Percentiles rank a stretch among this genome's conserved stretches.
Evolutionary conservation across 1,139 yeast species (phyloP).

Genomic region (Schwanniomyces etchellsii): DNA sequence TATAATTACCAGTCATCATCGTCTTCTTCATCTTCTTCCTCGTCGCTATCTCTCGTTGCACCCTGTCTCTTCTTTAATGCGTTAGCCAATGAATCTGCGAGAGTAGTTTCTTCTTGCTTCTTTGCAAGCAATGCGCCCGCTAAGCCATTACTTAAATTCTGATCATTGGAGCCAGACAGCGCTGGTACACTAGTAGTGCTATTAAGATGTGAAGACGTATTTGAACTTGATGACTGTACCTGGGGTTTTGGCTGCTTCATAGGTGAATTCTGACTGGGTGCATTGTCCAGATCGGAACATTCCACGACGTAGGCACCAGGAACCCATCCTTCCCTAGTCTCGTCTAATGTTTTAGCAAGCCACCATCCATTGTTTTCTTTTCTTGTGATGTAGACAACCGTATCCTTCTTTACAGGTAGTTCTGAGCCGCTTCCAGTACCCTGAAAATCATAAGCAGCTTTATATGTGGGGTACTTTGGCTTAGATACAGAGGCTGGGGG

Average conservation of each 20-base stretch:
- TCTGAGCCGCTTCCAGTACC: conserved; percentile 82
- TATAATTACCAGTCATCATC: conserved; percentile 26
- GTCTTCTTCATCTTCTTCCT: conserved; percentile 72
- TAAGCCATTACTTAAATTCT: conserved; percentile 53
- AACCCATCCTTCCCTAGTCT: conserved; percentile 89
- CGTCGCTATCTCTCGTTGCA: conserved; percentile 67
- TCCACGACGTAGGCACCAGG: conserved; percentile 87
- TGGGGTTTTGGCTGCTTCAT: conserved; percentile 23
- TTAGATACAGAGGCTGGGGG: conserved; percentile 55
- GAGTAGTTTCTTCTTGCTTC: conserved; percentile 54
- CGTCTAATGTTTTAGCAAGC: conserved; percentile 72
- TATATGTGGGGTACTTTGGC: conserved; percentile 73
- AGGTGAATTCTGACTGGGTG: conserved; percentile 25
- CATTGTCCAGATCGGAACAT: conserved; percentile 25
- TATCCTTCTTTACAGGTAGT: conserved; percentile 64
- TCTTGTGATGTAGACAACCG: conserved; percentile 59
- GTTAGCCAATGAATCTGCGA: conserved; percentile 86
- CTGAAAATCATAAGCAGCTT: conserved; percentile 84
- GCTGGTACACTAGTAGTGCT: conserved; percentile 7
- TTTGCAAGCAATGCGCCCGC: conserved; percentile 73
- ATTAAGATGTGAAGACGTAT: conserved; percentile 6
- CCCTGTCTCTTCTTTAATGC: conserved; percentile 84
- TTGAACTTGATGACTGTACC: conserved; percentile 4
- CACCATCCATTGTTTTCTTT: conserved; percentile 90
- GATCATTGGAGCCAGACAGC: conserved; percentile 12